Percentiles rank a stretch among this genome's conserved stretches.
These are phyloP conservation scores for Abelmoschus esculentus DNA, from an alignment of 345 rosid species.

Conservation along the genomic window DNA sequence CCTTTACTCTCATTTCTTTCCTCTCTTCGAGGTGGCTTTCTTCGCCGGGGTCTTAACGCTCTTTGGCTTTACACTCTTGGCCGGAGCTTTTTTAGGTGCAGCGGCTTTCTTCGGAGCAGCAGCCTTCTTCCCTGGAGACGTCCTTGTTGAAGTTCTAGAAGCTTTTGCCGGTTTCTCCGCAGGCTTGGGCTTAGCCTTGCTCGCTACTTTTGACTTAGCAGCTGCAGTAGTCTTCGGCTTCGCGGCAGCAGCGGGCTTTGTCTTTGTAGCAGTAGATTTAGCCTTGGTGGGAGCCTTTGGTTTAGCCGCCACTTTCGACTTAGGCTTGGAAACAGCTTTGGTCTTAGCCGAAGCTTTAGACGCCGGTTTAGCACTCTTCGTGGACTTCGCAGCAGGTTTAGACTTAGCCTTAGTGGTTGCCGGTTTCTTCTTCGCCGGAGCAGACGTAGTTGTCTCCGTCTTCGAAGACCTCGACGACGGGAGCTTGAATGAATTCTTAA, in stretches of 20 bases:
- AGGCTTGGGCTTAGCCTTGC: constrained; percentile 25
- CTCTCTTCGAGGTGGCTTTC: constrained; percentile 34
- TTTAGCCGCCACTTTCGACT: constrained; percentile 28
- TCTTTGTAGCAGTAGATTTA: constrained; percentile 38
- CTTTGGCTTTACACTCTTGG: constrained; percentile 41
- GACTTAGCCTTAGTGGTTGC: constrained; percentile 27
- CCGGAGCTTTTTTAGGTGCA: constrained; percentile 28
- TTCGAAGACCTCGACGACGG: constrained; percentile 37
- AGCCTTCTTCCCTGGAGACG: constrained; percentile 50
- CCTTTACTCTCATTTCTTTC: constrained; percentile 24
- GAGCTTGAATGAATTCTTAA: constrained; percentile 65
- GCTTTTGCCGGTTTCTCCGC: constrained; percentile 61
- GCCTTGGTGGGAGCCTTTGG: constrained; percentile 25
- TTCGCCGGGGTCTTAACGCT: constrained; percentile 55
- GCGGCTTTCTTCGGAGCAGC: constrained; percentile 29
- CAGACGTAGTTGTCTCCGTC: constrained; percentile 9
- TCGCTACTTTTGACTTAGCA: constrained; percentile 20
- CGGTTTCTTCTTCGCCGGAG: constrained; percentile 31
- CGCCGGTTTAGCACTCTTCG: constrained; percentile 21
- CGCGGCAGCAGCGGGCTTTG: constrained; percentile 27
- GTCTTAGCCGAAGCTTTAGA: constrained; percentile 21
- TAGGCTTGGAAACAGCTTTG: constrained; percentile 19
- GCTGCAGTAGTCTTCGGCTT: constrained; percentile 28
- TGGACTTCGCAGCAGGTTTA: constrained; percentile 26
- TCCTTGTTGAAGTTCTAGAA: constrained; percentile 56